Conservation (phyloP, 2,329 filamentous ascomycete species). For the Aureobasidium sp. region DNA sequence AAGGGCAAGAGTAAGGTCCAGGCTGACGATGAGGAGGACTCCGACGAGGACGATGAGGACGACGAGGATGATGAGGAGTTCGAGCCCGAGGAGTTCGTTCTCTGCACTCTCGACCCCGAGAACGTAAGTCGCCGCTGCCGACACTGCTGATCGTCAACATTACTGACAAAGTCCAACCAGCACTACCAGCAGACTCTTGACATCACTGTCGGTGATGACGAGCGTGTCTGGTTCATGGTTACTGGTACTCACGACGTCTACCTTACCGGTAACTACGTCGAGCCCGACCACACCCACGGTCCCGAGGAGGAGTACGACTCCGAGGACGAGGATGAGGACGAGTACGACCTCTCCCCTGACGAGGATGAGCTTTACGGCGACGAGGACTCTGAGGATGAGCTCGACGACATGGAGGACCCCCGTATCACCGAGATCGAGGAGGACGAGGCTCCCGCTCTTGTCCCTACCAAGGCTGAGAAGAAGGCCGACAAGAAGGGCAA, state of each 20-base stretch:
- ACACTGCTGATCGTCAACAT: background rate
- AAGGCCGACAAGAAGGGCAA: slow-evolving; percentile 59
- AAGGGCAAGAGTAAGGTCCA: slow-evolving; percentile 61
- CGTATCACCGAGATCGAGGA: slow-evolving; percentile 80
- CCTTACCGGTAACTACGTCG: slow-evolving; percentile 93
- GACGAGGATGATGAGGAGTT: slow-evolving; percentile 57
- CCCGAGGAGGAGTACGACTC: slow-evolving; percentile 57
- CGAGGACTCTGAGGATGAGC: slow-evolving; percentile 46
- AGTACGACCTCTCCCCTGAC: slow-evolving; percentile 72
- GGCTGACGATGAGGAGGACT: slow-evolving; percentile 43
- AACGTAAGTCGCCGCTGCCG: slow-evolving; percentile 55
- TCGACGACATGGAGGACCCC: slow-evolving; percentile 62
- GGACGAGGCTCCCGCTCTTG: slow-evolving; percentile 55
- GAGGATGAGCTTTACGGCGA: slow-evolving; percentile 62
- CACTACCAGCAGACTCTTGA: slow-evolving; percentile 93
- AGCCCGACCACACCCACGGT: slow-evolving; percentile 55
- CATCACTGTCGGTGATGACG: slow-evolving; percentile 81
- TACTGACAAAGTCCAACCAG: slow-evolving; percentile 45
- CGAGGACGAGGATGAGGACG: slow-evolving; percentile 51
- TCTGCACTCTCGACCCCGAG: slow-evolving; percentile 92
- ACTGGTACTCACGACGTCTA: slow-evolving; percentile 83
- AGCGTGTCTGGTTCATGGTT: slow-evolving; percentile 88
- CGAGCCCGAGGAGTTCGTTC: slow-evolving; percentile 79
- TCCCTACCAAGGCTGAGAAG: slow-evolving; percentile 37
- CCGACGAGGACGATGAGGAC: slow-evolving; percentile 47